phyloP scores from a whole-genome alignment of 352 stramenopile species.

The Blastocystis sp. region DNA sequence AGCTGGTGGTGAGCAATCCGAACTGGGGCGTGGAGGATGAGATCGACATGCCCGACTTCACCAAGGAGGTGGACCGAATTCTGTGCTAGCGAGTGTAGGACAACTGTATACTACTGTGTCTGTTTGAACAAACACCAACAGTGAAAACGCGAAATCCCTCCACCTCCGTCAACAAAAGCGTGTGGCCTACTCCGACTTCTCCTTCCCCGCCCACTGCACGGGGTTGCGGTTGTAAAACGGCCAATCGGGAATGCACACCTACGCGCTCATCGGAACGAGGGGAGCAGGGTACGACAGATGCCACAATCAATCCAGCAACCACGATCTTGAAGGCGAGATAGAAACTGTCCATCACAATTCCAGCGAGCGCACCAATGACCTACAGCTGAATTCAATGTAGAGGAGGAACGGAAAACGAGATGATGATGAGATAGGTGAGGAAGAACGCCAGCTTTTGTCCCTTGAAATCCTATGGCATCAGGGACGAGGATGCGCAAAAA shows the following conservation, averaged over 20 bases:
- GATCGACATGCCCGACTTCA: slow-evolving; percentile 47
- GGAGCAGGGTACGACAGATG: neutral
- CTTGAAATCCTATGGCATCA: slow-evolving; percentile 45
- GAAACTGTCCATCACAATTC: slow-evolving; percentile 62
- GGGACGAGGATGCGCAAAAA: neutral
- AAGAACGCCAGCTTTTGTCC: slow-evolving; percentile 48
- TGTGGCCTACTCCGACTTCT: slow-evolving; percentile 42
- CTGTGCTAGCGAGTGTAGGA: neutral
- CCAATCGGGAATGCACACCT: slow-evolving; percentile 66
- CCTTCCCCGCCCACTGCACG: slow-evolving; percentile 10
- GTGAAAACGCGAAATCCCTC: neutral
- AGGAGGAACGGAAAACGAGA: slow-evolving; percentile 39
- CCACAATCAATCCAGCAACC: slow-evolving; percentile 23
- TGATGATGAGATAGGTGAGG: slow-evolving; percentile 48
- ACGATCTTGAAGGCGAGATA: slow-evolving; percentile 44
- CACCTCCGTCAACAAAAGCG: neutral
- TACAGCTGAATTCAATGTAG: neutral
- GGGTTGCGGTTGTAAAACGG: slow-evolving; percentile 57
- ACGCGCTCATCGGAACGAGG: neutral
- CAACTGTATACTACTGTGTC: neutral
- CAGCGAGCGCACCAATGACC: slow-evolving; percentile 43
- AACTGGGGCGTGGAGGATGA: slow-evolving; percentile 55
- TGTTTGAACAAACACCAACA: slow-evolving; percentile 42
- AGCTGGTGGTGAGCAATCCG: slow-evolving; percentile 39
- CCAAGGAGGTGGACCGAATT: slow-evolving; percentile 42